Evolutionary conservation across 176 grass and related monocot species (phyloP).

Genomic region (Thinopyrum elongatum): DNA sequence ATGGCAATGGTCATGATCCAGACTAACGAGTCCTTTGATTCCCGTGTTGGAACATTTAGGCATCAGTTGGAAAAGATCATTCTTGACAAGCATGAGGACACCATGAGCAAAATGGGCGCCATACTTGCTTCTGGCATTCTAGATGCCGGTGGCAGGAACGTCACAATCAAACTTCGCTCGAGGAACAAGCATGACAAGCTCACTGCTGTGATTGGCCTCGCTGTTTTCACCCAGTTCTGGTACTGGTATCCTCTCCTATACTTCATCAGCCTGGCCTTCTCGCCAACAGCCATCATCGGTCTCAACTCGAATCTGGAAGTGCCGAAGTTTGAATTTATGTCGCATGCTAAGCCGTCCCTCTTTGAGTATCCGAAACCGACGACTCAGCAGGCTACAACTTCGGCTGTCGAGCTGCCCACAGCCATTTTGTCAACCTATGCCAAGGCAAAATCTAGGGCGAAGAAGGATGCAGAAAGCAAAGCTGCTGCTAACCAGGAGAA

Average conservation of each 20-base stretch:
- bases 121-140: slow-evolving; percentile 97
- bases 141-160: slow-evolving; percentile 94
- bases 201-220: slow-evolving; percentile 92
- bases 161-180: slow-evolving; percentile 90
- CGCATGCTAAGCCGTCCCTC: slow-evolving; percentile 81
- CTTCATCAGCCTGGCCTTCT: slow-evolving; percentile 96
- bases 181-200: slow-evolving; percentile 92
- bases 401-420: slow-evolving; percentile 69
- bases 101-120: slow-evolving; percentile 99
- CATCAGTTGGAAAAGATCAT: slow-evolving; percentile 97
- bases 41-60: slow-evolving; percentile 91
- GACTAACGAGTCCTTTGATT: slow-evolving; percentile 90
- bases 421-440: slow-evolving; percentile 95
- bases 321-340: slow-evolving; percentile 94
- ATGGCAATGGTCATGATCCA: slow-evolving; percentile 99
- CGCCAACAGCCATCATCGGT: slow-evolving; percentile 86
- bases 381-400: slow-evolving; percentile 64
- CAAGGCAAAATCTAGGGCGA: slow-evolving; percentile 89
- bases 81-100: slow-evolving; percentile 98
- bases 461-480: slow-evolving; percentile 94
- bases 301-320: slow-evolving; percentile 93
- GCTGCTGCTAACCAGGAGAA: slow-evolving; percentile 9
- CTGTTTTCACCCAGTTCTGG: slow-evolving; percentile 98
- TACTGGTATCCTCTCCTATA: slow-evolving; percentile 97
- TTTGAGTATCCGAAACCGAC: slow-evolving; percentile 88